Conservation (phyloP, 2,329 filamentous ascomycete genomes). For the Beauveria sp. region DNA sequence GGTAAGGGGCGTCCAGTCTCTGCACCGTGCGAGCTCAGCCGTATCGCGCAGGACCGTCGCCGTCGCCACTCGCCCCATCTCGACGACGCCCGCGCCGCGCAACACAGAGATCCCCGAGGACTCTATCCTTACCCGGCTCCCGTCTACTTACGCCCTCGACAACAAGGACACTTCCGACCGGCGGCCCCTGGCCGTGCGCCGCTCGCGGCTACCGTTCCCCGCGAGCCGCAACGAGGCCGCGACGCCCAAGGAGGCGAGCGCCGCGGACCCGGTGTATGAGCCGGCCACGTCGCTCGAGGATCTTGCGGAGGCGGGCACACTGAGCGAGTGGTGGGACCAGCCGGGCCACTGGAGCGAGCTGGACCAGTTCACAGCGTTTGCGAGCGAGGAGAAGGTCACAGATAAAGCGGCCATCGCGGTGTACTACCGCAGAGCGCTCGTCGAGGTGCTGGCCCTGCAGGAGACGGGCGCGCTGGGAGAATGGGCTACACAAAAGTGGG, state of each 20-base stretch:
- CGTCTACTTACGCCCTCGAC: constrained; percentile 25
- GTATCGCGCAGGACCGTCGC: constrained; percentile 17
- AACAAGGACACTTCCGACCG: constrained; percentile 11
- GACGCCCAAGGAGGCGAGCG: constrained; percentile 23
- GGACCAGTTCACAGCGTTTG: constrained; percentile 38
- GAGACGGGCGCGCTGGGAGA: constrained; percentile 22
- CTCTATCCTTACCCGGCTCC: constrained; percentile 19
- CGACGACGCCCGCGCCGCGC: constrained; percentile 24
- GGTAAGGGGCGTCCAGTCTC: constrained; percentile 25
- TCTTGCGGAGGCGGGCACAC: constrained; percentile 38
- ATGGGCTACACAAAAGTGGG: constrained; percentile 27
- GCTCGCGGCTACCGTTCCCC: constrained; percentile 26
- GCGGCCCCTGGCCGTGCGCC: constrained; percentile 20
- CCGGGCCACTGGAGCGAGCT: constrained; percentile 43
- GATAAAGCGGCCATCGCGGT: constrained; percentile 40
- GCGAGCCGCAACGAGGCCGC: constrained; percentile 26
- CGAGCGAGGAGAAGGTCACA: constrained; percentile 28
- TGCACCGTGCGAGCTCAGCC: constrained; percentile 18
- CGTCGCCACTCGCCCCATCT: constrained; percentile 22
- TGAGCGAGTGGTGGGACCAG: constrained; percentile 47
- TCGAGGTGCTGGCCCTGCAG: constrained; percentile 41
- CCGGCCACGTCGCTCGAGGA: constrained; percentile 39
- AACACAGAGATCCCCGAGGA: constrained; percentile 24
- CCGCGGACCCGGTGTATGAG: constrained; percentile 31
- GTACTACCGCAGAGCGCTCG: constrained; percentile 40